Percentiles rank a stretch among this genome's conserved stretches.
These are phyloP conservation scores for Pseudodiploospora longispora DNA, from an alignment of 2,329 filamentous ascomycete genomes.

Conservation along the genomic window DNA sequence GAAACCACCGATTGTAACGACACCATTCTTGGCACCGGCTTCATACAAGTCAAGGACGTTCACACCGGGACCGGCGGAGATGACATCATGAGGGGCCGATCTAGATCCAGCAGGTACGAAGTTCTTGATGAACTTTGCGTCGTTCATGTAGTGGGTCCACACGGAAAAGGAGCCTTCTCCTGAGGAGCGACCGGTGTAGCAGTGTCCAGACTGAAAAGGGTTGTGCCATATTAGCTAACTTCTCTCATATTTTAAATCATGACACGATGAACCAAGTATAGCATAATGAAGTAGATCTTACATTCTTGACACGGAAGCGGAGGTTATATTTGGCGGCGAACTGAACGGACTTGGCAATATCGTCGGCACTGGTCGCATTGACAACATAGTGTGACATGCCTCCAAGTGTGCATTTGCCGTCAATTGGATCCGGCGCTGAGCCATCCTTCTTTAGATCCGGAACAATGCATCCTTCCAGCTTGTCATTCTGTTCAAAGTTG, in stretches of 20 bases:
- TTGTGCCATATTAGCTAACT: no score
- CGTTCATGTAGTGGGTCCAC: conserved; percentile 32
- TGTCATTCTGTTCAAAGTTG: not conserved
- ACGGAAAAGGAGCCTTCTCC: conserved; percentile 31
- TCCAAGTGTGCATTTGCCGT: not conserved
- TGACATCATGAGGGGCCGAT: conserved; percentile 41
- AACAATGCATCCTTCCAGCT: conserved; percentile 2
- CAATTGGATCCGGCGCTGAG: conserved; percentile 1
- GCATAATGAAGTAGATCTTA: not conserved
- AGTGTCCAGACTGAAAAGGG: conserved; percentile 17
- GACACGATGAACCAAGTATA: no score
- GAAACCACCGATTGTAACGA: conserved; percentile 46
- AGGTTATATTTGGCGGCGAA: conserved; percentile 3
- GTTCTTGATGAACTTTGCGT: conserved; percentile 29
- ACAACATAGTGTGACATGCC: conserved; percentile 3
- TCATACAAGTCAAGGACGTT: conserved; percentile 37
- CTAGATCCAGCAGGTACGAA: conserved; percentile 24
- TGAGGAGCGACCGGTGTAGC: conserved; percentile 26
- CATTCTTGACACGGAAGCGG: conserved; percentile 5
- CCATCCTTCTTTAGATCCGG: conserved; percentile 1
- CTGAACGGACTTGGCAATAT: not conserved
- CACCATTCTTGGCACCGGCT: conserved; percentile 35
- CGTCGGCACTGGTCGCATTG: conserved; percentile 2
- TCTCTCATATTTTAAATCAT: no score
- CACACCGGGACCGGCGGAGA: conserved; percentile 47